A percentile compares a stretch with the other conserved stretches of the same genome.
These are phyloP conservation scores for Colletotrichum nymphaeae DNA, from an alignment of 2,329 filamentous ascomycete genomes.

Conservation along the genomic window DNA sequence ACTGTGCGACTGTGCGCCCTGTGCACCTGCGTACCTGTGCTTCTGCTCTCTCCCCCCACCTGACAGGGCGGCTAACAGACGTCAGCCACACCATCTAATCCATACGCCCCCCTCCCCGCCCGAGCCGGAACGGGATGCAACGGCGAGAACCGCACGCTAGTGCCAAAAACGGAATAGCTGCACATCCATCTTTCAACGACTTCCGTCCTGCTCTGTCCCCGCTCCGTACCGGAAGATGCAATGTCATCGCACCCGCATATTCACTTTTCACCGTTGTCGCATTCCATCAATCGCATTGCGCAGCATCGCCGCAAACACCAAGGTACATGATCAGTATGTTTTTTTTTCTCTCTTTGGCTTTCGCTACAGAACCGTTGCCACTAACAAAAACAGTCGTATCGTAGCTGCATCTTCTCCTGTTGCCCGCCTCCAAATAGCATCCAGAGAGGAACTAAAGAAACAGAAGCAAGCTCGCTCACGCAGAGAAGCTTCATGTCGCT, in stretches of 20 bases:
- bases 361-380: constrained; percentile 15
- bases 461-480: constrained; percentile 12
- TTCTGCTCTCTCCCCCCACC: not conserved
- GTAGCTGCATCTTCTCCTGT: constrained; percentile 20
- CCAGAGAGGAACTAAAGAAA: constrained; percentile 25
- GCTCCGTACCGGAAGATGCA: constrained; percentile 12
- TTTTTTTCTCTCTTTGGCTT: not conserved
- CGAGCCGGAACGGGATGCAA: constrained; percentile 35
- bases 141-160: constrained; percentile 36
- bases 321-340: not conserved
- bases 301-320: not conserved
- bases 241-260: not conserved
- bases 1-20: constrained; percentile 4
- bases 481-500: constrained; percentile 5
- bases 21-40: too few relatives aligned
- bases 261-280: not conserved
- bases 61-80: not conserved
- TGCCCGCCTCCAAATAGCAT: constrained; percentile 6
- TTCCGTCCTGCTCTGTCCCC: constrained; percentile 14
- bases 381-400: constrained; percentile 28
- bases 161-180: constrained; percentile 5
- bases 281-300: not conserved
- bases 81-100: not conserved
- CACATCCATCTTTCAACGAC: constrained; percentile 30
- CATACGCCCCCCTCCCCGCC: constrained; percentile 7